Base-by-base conservation (phyloP, 495 filamentous ascomycete genomes). In the Diplogelasinospora grovesii region DNA sequence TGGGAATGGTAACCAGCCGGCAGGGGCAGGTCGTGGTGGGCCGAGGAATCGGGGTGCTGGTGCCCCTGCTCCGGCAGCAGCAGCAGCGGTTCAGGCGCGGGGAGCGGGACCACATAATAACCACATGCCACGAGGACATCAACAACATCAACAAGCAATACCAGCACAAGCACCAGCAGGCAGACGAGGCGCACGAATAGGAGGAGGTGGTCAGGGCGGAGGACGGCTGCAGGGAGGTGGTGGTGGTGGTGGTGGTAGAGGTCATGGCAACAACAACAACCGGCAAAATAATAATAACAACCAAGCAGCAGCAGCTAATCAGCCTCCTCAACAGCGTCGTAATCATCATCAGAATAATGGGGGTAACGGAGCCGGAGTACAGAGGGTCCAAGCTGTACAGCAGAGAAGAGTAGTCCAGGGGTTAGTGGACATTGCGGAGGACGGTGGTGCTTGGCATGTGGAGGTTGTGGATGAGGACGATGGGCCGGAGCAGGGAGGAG, bases 271-370 rank as follows among this genome's bases (percentile, higher is more conserved):
- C 34, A 27, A 22, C 18, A 22, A 34, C 20, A 29, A 43, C 43
- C 57, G 54, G 51, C 52, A 60, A 49, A 53, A 53, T 51, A 41
- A 57, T n/a, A n/a, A n/a, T n/a, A n/a, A n/a, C n/a, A n/a, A n/a
- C 39, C 42, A 48, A 22, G 49, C 31, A n/a, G n/a, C n/a, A n/a
- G 25, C 18, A 31, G 15, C 4, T 24, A 45, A 57, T 54, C 50
- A 52, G 40, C 8, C 29, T 32, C 10, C 29, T n/a, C 29, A 32
- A 15, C 49, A 46, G 45, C 54, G 45, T 44, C 48, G 44, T 25
- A 51, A 53, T 19, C 25, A 29, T 41, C 40, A 45, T 39, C 48
- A 38, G 23, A 46, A 57, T 40, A 36, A 49, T n/a, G n/a, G n/a
- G n/a, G n/a, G 11, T 16, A 40, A 10, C 36, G 30, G 28, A 46